phyloP scores from a whole-genome alignment of 306 rosid genomes.

The Gleditsia sinensis region DNA sequence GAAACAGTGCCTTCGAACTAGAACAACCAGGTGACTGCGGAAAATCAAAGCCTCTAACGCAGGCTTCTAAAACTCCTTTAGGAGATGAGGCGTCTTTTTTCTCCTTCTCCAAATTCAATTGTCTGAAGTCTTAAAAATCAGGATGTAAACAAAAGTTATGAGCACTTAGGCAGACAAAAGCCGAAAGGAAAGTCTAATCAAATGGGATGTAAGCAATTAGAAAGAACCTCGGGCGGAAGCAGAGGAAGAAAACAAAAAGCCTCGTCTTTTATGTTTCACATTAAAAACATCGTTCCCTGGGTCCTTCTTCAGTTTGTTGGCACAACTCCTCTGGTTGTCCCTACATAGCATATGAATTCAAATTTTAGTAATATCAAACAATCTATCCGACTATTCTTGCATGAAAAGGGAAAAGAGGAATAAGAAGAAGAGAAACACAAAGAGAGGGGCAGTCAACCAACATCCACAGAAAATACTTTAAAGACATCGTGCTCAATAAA shows the following conservation, averaged over 20 bases:
- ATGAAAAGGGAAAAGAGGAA: background rate
- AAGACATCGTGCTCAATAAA: too few species aligned
- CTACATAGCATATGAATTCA: constrained; percentile 26
- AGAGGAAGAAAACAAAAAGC: constrained; percentile 30
- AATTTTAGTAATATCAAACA: background rate
- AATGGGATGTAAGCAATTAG: background rate
- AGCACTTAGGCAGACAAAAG: background rate
- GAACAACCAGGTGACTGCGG: constrained; percentile 25
- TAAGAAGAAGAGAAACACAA: background rate
- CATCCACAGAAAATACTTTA: too few species aligned
- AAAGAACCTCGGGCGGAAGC: constrained; percentile 54
- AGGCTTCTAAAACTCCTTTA: constrained; percentile 58
- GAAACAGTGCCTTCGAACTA: constrained; percentile 37
- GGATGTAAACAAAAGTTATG: background rate
- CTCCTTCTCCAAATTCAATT: constrained; percentile 43
- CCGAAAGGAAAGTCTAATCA: background rate
- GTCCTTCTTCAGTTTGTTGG: constrained; percentile 21
- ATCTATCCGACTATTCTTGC: background rate
- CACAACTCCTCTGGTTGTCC: constrained; percentile 20
- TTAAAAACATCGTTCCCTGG: constrained; percentile 2
- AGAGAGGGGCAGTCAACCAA: too few species aligned
- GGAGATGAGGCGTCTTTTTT: constrained; percentile 49
- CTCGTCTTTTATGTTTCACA: constrained; percentile 19
- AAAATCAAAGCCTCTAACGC: constrained; percentile 34
- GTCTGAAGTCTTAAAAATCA: constrained; percentile 43